A percentile compares a stretch with the other conserved stretches of the same genome.
These are phyloP conservation scores for Amanita muscaria DNA, from an alignment of 768 basidiomycete species.

Conservation along the genomic window DNA sequence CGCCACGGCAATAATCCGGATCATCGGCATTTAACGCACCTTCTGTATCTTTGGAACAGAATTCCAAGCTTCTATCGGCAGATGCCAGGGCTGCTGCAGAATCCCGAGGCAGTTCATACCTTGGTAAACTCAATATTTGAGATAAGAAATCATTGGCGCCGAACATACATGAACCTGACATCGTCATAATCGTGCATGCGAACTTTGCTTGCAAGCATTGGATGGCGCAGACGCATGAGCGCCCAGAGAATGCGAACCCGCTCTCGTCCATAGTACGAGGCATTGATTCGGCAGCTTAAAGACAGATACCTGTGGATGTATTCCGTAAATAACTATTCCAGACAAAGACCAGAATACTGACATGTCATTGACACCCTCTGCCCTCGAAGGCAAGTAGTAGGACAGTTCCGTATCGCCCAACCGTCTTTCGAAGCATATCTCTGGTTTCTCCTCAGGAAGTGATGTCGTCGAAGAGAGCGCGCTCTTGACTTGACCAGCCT, in stretches of 20 bases:
- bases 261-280: slow-evolving; percentile 29
- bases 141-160: not conserved
- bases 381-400: slow-evolving; percentile 74
- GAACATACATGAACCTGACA: slow-evolving; percentile 56
- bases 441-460: not conserved
- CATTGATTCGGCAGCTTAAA: slow-evolving; percentile 50
- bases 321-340: no score
- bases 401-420: slow-evolving; percentile 72
- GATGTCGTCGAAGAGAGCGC: not conserved
- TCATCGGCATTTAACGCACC: slow-evolving; percentile 27
- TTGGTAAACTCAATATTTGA: slow-evolving; percentile 16
- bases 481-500: not conserved
- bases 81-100: slow-evolving; percentile 35
- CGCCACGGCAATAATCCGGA: not conserved
- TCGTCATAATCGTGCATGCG: slow-evolving; percentile 55
- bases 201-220: slow-evolving; percentile 57
- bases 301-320: slow-evolving; percentile 60
- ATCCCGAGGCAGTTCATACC: slow-evolving; percentile 37
- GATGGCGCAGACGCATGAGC: slow-evolving; percentile 60
- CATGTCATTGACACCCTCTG: slow-evolving; percentile 84
- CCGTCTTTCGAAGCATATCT: slow-evolving; percentile 33
- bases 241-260: slow-evolving; percentile 63
- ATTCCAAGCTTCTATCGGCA: slow-evolving; percentile 43
- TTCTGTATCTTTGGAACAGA: slow-evolving; percentile 43
- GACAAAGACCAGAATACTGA: slow-evolving; percentile 23